Evolutionary conservation across 2,329 filamentous ascomycete genomes (phyloP).

Genomic region (Epichloe gansuensis): DNA sequence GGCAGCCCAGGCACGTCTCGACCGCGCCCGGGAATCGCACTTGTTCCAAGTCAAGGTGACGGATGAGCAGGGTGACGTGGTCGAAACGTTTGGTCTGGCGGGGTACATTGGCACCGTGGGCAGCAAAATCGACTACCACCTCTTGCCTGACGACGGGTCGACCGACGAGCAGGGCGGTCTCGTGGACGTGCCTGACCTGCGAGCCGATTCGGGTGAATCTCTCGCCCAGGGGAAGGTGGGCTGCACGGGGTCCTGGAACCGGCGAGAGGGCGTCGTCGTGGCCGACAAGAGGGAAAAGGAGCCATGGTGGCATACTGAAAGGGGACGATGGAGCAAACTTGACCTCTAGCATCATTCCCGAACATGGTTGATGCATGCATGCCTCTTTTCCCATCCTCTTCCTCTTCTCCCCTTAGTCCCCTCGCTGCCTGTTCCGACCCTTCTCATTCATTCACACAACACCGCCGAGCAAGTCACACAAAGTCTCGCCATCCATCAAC

Average conservation of each 20-base stretch:
- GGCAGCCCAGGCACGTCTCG: constrained; percentile 52
- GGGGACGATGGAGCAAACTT: constrained; percentile 28
- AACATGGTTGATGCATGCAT: no score
- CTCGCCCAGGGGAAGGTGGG: constrained; percentile 23
- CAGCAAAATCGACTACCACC: constrained; percentile 46
- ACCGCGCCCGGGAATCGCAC: constrained; percentile 40
- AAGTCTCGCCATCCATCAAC: no score
- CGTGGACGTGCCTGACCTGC: constrained; percentile 37
- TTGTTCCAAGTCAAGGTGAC: constrained; percentile 46
- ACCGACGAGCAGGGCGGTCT: constrained; percentile 44
- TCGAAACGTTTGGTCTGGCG: constrained; percentile 42
- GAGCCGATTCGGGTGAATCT: constrained; percentile 34
- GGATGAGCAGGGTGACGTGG: constrained; percentile 36
- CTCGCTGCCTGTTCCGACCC: no score
- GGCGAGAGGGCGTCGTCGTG: constrained; percentile 19
- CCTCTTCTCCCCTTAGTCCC: no score
- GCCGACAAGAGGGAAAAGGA: constrained; percentile 36
- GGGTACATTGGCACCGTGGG: constrained; percentile 48
- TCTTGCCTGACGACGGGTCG: constrained; percentile 44
- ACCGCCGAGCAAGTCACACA: no score
- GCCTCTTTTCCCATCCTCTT: background rate
- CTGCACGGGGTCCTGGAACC: constrained; percentile 36
- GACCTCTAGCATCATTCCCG: constrained; percentile 7
- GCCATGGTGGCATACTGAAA: constrained; percentile 37
- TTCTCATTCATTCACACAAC: no score